Percentiles rank a stretch among this genome's conserved stretches.
These are phyloP conservation scores for Colletotrichum chlorophyti DNA, from an alignment of 2,329 filamentous ascomycete species.

Conservation along the genomic window DNA sequence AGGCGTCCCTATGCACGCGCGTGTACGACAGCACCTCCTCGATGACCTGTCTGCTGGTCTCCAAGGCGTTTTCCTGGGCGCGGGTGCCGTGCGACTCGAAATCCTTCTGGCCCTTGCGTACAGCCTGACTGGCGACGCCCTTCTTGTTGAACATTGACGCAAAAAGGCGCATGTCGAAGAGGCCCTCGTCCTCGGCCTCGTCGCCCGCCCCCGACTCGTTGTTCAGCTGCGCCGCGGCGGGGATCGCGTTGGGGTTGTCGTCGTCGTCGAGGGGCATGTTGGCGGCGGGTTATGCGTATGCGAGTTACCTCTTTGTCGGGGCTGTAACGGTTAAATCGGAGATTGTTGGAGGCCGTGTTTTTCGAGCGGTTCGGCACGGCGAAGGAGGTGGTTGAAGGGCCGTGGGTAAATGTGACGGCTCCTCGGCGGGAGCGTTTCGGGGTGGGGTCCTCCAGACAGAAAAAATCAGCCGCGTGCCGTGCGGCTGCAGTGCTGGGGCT, in stretches of 20 bases:
- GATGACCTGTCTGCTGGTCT: constrained; percentile 85
- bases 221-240: constrained; percentile 32
- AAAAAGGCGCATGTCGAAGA: constrained; percentile 85
- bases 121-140: constrained; percentile 65
- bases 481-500: too few species aligned
- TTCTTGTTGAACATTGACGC: constrained; percentile 58
- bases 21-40: constrained; percentile 83
- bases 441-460: too few species aligned
- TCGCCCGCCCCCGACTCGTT: constrained; percentile 45
- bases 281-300: background rate
- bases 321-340: background rate
- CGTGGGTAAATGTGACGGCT: too few species aligned
- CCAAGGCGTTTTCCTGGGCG: constrained; percentile 78
- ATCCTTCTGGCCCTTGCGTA: constrained; percentile 95
- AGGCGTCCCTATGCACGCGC: constrained; percentile 74
- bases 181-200: constrained; percentile 76
- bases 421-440: too few species aligned
- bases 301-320: background rate
- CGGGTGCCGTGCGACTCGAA: constrained; percentile 92
- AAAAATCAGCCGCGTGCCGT: too few species aligned
- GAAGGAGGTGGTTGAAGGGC: too few species aligned
- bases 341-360: background rate
- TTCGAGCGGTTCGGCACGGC: too few species aligned
- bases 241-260: constrained; percentile 45
- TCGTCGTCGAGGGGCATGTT: constrained; percentile 50